Evolutionary conservation across 2,329 filamentous ascomycete species (phyloP), one percentile per base, ranked within the genome.

Genomic region (Ophiostoma sp.): DNA sequence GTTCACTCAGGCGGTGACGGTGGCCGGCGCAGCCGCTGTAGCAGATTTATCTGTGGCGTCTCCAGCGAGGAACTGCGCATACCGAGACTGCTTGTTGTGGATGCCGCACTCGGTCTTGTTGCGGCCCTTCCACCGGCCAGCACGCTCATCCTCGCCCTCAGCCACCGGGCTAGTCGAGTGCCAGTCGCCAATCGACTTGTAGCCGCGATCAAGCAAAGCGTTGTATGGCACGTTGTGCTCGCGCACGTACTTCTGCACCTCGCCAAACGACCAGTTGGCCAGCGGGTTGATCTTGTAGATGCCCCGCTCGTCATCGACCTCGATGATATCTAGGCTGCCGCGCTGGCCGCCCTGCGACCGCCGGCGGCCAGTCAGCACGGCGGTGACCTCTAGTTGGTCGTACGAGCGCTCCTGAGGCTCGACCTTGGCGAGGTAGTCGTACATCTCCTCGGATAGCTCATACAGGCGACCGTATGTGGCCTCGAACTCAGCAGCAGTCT

Each of bases 121-220:
- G 79, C 93, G 90, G 71, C 95, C 95, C 85, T 97, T 97, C 95
- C 95, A 99, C 73, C 95, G 89, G 69, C 95, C 95, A 8, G 95
- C 90, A 66, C 95, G 89, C 86, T 99, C 95, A 75, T 98, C 95
- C 80, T 99, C 95, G 72, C 91, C 91, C 69, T 94, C 92, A 72
- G 84, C 87, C 70, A 98, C 93, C 12, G 95, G 93, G 74, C 87
- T 89, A 4, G 95, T 99, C 66, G 93, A 97, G 84, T 99, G 95
- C 92, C 93, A 98, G 83, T 99, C 95, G 71, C 95, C 95, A 71
- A 99, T 85, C 72, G 92, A 97, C 85, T 98, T 97, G 85, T 99
- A 99, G n/a, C 95, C 95, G 70, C 83, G 85, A 80, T 97, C 92
- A 64, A 99, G 85, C 42, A 99, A 86, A 71, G 85, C 88, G 78